These are phyloP conservation scores for Leccinum griseonigrum DNA, from an alignment of 1,284 basidiomycete species.

Conservation along the genomic window DNA sequence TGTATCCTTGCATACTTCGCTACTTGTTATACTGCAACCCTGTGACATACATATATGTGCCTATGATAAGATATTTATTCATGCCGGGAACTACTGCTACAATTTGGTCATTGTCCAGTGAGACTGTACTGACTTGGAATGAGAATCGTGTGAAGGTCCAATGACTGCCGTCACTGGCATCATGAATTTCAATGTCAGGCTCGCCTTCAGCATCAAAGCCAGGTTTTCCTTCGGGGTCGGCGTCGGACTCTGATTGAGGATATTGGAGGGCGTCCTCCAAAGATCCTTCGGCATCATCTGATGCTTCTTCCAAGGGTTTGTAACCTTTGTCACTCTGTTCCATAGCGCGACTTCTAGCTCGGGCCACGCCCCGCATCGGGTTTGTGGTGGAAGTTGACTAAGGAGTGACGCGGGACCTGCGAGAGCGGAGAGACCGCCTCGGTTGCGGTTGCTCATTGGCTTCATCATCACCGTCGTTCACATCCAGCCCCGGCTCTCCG, in stretches of 20 bases:
- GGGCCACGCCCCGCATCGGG: conserved; percentile 23
- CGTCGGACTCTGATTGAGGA: conserved; percentile 40
- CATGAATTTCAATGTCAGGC: conserved; percentile 38
- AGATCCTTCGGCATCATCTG: conserved; percentile 56
- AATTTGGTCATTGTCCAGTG: not conserved
- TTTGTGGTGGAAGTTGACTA: conserved; percentile 19
- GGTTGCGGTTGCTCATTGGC: conserved; percentile 34
- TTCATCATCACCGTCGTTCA: conserved; percentile 28
- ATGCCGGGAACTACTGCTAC: not conserved
- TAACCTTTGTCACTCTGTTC: conserved; percentile 52
- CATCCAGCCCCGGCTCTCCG: conserved; percentile 27
- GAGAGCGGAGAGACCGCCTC: conserved; percentile 18
- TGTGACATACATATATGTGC: conserved; percentile 21
- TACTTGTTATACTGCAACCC: conserved; percentile 15
- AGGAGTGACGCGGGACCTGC: conserved; percentile 26
- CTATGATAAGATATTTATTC: conserved; percentile 2
- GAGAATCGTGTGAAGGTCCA: too few relatives aligned
- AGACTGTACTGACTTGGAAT: conserved; percentile 6
- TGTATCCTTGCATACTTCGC: conserved; percentile 14
- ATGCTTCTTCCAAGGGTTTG: conserved; percentile 43
- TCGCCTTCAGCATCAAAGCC: conserved; percentile 33
- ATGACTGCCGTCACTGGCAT: too few relatives aligned
- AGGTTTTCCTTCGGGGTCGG: conserved; percentile 36
- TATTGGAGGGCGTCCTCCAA: conserved; percentile 51
- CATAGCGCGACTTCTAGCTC: conserved; percentile 30